Base-by-base conservation (phyloP, 768 basidiomycete species). In the Hygrophorus russula region DNA sequence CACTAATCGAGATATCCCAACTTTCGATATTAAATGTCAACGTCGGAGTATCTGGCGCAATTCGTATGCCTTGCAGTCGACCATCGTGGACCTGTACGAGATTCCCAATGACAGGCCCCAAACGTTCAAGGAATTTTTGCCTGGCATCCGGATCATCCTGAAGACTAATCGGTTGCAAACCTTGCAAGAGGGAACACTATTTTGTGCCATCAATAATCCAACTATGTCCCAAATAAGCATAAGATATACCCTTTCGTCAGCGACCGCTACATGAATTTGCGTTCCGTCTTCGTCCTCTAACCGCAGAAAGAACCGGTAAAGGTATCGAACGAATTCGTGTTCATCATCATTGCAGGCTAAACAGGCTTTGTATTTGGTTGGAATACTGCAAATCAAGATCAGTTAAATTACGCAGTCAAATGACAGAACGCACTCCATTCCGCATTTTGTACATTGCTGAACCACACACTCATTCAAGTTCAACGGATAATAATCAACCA, bases 401-500 rank as follows among this genome's bases (percentile, higher is more conserved):
- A 24, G 12, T 28, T 28, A 32, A 51, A 34, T 29, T 14, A 24
- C 18, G 24, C 38, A 32, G 49, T 19, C 14, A 15, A 17, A 3
- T 41, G 12, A 2, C 24, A 20, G 32, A 11, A 55, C 69, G 51
- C 47, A 82, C 82, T 65, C 58, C 41, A 60, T 52, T 6, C 68
- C 52, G 57, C 82, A 85, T 3, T 65, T 67, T 5, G 60, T 64
- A 56, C 82, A 86, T 31, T 60, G 60, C 29, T 71, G 59, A 18
- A 64, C 59, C 29, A 71, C 66, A 12, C 68, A 74, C 12, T 79
- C 67, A 19, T 59, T 49, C 20, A 82, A 51, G 20, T 65, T 52
- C 27, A 66, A 60, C 0, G 82, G 82, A 50, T 66, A 70, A 52
- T 73, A 81, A 51, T 79, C 76, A 7, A 73, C 52, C 2, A 70